Evolutionary conservation across 2,329 filamentous ascomycete genomes (phyloP).

Genomic region (Claviceps lovelessii): DNA sequence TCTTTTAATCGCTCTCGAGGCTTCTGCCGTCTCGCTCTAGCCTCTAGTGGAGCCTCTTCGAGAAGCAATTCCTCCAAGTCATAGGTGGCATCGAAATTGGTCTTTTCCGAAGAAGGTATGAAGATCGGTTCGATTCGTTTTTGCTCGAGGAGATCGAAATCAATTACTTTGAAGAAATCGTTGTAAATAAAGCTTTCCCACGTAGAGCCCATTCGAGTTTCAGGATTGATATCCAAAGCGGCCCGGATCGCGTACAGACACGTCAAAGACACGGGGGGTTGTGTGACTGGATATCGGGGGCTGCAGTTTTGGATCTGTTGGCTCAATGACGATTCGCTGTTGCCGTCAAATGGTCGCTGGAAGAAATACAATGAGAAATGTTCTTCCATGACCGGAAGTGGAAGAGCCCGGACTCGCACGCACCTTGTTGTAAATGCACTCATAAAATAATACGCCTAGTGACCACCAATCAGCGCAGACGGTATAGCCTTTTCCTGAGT

Average conservation of each 20-base stretch:
- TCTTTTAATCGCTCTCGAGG: slow-evolving; percentile 83
- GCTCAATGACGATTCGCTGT: slow-evolving; percentile 66
- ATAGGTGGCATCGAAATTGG: slow-evolving; percentile 97
- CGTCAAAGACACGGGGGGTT: slow-evolving; percentile 72
- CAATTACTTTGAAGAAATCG: slow-evolving; percentile 74
- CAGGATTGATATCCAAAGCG: slow-evolving; percentile 66
- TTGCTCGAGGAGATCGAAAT: slow-evolving; percentile 70
- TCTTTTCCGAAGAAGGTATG: slow-evolving; percentile 88
- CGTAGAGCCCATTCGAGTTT: slow-evolving; percentile 68
- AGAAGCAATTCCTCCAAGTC: slow-evolving; percentile 86
- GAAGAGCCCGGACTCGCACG: slow-evolving; percentile 9
- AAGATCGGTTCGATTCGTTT: slow-evolving; percentile 89
- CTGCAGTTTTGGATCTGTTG: slow-evolving; percentile 67
- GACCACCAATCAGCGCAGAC: slow-evolving; percentile 98
- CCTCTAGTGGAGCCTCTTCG: slow-evolving; percentile 89
- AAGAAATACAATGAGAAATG: too few species aligned
- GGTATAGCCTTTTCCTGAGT: slow-evolving; percentile 76
- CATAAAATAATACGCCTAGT: slow-evolving; percentile 92
- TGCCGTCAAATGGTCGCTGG: slow-evolving; percentile 84
- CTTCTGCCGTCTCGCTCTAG: slow-evolving; percentile 82
- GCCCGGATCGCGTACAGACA: slow-evolving; percentile 82
- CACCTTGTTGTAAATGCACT: slow-evolving; percentile 98
- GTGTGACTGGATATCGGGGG: slow-evolving; percentile 83
- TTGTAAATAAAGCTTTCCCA: slow-evolving; percentile 79
- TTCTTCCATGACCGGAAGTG: too few species aligned